Evolutionary conservation across 345 rosid species (phyloP).

Genomic region (Rhodamnia rubescens): DNA sequence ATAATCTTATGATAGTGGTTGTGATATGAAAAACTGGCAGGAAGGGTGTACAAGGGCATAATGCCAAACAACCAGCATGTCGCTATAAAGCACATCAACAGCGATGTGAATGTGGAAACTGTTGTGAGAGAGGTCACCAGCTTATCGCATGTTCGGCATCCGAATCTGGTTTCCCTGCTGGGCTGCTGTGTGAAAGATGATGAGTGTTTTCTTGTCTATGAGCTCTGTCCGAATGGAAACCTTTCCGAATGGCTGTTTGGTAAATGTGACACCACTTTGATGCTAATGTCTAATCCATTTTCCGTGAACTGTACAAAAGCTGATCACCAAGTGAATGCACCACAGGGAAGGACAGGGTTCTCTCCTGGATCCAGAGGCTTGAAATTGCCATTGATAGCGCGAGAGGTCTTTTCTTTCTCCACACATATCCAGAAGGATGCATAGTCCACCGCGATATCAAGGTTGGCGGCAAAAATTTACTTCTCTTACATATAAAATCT

Average conservation of each 20-base stretch:
- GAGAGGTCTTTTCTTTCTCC: slow-evolving; percentile 37
- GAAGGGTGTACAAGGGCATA: slow-evolving; percentile 37
- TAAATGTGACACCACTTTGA: background rate
- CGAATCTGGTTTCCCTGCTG: slow-evolving; percentile 28
- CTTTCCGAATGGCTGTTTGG: slow-evolving; percentile 42
- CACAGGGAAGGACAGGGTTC: slow-evolving; percentile 26
- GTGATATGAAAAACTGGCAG: slow-evolving; percentile 6
- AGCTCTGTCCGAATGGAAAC: slow-evolving; percentile 36
- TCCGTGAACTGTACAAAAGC: background rate
- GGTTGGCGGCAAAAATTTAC: slow-evolving; percentile 6
- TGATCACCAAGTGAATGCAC: background rate
- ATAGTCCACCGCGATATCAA: slow-evolving; percentile 47
- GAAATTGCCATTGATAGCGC: slow-evolving; percentile 35
- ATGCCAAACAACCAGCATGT: slow-evolving; percentile 20
- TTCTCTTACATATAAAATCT: background rate
- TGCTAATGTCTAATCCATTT: too few species aligned
- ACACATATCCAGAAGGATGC: slow-evolving; percentile 34
- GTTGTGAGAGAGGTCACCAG: slow-evolving; percentile 36
- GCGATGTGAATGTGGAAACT: slow-evolving; percentile 30
- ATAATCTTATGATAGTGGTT: background rate
- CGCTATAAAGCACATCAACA: slow-evolving; percentile 36
- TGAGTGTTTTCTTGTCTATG: slow-evolving; percentile 38
- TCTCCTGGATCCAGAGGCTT: slow-evolving; percentile 40
- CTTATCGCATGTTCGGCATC: slow-evolving; percentile 22
- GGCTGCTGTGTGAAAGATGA: slow-evolving; percentile 29